Conservation (phyloP, 495 filamentous ascomycete genomes). For the Penicillium paradoxum region DNA sequence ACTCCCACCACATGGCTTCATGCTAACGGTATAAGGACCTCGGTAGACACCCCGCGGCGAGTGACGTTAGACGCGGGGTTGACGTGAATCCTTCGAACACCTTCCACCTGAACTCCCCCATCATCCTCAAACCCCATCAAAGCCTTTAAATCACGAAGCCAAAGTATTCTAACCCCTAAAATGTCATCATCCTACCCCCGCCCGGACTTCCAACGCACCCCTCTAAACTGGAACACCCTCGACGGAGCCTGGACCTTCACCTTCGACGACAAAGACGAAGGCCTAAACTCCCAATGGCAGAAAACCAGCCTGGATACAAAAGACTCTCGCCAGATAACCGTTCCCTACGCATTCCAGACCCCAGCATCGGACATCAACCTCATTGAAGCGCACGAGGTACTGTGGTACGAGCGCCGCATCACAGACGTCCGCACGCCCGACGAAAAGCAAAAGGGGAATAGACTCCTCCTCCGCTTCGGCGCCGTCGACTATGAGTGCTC, state of each 20-base stretch:
- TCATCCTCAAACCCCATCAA: background rate
- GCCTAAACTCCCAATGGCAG: conserved; percentile 34
- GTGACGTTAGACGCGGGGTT: background rate
- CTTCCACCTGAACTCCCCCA: background rate
- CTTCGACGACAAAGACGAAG: conserved; percentile 53
- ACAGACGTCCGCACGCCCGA: conserved; percentile 37
- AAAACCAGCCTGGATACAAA: conserved; percentile 17
- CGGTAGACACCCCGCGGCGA: background rate
- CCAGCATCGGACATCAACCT: conserved; percentile 51
- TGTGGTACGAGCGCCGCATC: conserved; percentile 55
- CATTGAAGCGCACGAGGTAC: conserved; percentile 51
- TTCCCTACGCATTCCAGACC: conserved; percentile 56
- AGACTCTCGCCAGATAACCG: conserved; percentile 37
- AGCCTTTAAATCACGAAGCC: background rate
- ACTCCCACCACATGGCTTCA: background rate
- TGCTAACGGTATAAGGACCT: background rate
- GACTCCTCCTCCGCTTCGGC: conserved; percentile 32
- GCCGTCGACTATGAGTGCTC: conserved; percentile 37
- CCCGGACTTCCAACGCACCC: conserved; percentile 50
- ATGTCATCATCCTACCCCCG: conserved; percentile 35
- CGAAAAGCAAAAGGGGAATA: conserved; percentile 13
- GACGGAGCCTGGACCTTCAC: conserved; percentile 53
- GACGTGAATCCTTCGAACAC: background rate
- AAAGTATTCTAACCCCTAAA: conserved; percentile 24
- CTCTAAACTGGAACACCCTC: conserved; percentile 48